Evolutionary conservation across 2,329 filamentous ascomycete genomes (phyloP).

Genomic region (Polychaeton citri): DNA sequence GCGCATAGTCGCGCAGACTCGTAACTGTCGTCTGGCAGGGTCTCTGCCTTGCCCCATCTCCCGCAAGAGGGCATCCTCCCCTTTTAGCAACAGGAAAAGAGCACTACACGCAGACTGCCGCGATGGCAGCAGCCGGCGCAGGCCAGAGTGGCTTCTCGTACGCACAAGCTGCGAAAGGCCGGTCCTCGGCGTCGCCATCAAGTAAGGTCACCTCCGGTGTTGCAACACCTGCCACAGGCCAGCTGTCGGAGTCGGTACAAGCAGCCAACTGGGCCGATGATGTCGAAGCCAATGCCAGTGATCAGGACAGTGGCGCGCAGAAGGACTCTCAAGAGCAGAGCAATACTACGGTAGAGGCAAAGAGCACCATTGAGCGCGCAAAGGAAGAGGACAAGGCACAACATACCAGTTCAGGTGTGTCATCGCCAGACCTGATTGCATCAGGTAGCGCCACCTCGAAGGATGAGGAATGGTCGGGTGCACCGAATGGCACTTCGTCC

Average conservation of each 20-base stretch:
- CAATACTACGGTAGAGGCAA: constrained; percentile 13
- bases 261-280: constrained; percentile 35
- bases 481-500: constrained; percentile 45
- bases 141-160: constrained; percentile 58
- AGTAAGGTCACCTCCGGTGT: constrained; percentile 33
- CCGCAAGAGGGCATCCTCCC: too few species aligned
- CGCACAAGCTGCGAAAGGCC: constrained; percentile 85
- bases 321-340: constrained; percentile 9
- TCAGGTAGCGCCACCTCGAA: constrained; percentile 43
- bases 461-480: constrained; percentile 48
- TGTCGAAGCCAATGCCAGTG: constrained; percentile 26
- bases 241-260: constrained; percentile 21
- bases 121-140: neutral
- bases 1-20: neutral
- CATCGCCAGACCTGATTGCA: constrained; percentile 43
- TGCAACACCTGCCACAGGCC: constrained; percentile 28
- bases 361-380: constrained; percentile 17
- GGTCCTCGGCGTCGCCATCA: constrained; percentile 35
- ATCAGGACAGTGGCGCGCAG: constrained; percentile 23
- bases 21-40: too few species aligned
- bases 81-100: too few species aligned
- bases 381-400: constrained; percentile 15
- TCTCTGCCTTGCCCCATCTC: too few species aligned
- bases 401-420: constrained; percentile 16
- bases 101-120: neutral